Percentiles rank a stretch among this genome's conserved stretches.
Evolutionary conservation across 2,329 filamentous ascomycete species (phyloP).

Genomic region (Fusarium humuli): DNA sequence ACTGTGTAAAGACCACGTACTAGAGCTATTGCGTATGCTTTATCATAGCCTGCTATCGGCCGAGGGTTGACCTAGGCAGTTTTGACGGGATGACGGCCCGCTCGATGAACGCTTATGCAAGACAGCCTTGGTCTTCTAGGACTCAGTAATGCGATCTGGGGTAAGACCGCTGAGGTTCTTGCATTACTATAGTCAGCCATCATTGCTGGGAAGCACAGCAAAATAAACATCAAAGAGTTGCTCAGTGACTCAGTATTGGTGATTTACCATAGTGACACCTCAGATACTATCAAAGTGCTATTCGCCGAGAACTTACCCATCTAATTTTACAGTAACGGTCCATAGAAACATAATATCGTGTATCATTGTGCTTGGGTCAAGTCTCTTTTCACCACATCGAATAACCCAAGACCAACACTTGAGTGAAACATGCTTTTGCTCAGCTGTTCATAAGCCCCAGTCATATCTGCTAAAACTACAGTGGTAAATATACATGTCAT

Average conservation of each 20-base stretch:
- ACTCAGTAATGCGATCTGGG: too few relatives aligned
- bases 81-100: background rate
- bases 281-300: background rate
- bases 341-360: background rate
- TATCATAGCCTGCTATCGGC: background rate
- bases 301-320: background rate
- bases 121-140: background rate
- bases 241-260: too few relatives aligned
- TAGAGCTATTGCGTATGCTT: slow-evolving; percentile 2
- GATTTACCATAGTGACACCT: background rate
- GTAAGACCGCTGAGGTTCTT: background rate
- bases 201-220: background rate
- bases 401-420: background rate
- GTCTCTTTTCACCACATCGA: background rate
- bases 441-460: slow-evolving; percentile 27
- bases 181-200: background rate
- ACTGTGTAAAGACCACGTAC: background rate
- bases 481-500: slow-evolving; percentile 46
- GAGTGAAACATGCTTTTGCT: slow-evolving; percentile 31
- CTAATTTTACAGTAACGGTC: background rate
- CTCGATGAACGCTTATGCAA: background rate
- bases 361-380: background rate
- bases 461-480: slow-evolving; percentile 48
- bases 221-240: background rate
- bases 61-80: background rate